Evolutionary conservation across 805 yeast species (phyloP).

Genomic region (Ogataea salicorniae): DNA sequence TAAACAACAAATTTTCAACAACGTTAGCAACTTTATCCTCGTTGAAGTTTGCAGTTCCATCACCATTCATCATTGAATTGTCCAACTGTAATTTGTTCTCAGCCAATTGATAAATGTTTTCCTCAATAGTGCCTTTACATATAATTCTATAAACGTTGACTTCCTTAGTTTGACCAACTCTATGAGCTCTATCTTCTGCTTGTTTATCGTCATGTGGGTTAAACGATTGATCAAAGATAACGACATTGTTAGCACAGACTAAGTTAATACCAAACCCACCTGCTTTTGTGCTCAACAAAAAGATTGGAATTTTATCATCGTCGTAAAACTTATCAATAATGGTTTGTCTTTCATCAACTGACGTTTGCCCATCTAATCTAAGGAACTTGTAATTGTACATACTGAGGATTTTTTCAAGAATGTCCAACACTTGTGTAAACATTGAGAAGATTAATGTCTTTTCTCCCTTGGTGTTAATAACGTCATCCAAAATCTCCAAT

Average conservation of each 20-base stretch:
- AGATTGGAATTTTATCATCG: conserved; percentile 76
- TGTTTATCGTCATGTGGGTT: conserved; percentile 98
- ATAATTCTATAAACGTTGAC: conserved; percentile 77
- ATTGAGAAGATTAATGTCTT: conserved; percentile 82
- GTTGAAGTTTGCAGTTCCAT: conserved; percentile 33
- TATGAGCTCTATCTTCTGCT: conserved; percentile 97
- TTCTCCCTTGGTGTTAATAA: conserved; percentile 51
- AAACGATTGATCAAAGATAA: conserved; percentile 89
- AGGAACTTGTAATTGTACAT: conserved; percentile 63
- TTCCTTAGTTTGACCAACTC: conserved; percentile 83
- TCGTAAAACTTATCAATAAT: conserved; percentile 85
- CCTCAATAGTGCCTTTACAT: conserved; percentile 75
- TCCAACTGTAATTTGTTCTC: conserved; percentile 89
- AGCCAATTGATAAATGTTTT: conserved; percentile 79
- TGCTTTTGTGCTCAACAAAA: conserved; percentile 88
- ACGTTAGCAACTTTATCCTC: conserved; percentile 51
- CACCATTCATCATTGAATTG: conserved; percentile 42
- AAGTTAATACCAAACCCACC: conserved; percentile 98
- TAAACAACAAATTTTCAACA: conserved; percentile 44
- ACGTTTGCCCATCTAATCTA: conserved; percentile 88
- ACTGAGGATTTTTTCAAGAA: conserved; percentile 71
- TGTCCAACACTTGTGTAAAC: conserved; percentile 88
- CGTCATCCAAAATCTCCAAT: conserved; percentile 49
- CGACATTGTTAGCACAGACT: conserved; percentile 89
- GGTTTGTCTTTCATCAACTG: conserved; percentile 90